Evolutionary conservation across 345 rosid genomes (phyloP).

Genomic region (Triadica sebifera): DNA sequence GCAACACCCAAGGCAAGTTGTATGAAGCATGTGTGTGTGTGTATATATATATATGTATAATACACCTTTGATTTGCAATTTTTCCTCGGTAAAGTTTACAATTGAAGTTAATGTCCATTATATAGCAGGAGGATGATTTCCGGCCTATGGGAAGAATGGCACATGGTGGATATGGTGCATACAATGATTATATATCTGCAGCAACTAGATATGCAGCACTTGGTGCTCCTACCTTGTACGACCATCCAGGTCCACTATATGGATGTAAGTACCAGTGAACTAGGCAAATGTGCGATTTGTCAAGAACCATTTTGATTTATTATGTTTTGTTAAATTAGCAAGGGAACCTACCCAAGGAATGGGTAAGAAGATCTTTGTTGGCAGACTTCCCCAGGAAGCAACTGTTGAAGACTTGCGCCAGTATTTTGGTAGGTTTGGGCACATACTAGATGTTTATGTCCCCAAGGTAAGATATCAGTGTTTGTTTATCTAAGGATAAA

Average conservation of each 20-base stretch:
- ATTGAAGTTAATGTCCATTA: not conserved
- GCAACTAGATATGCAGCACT: conserved; percentile 94
- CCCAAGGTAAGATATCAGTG: conserved; percentile 49
- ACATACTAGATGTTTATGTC: conserved; percentile 81
- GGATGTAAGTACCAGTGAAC: conserved; percentile 60
- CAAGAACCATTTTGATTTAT: not conserved
- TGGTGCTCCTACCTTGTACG: conserved; percentile 94
- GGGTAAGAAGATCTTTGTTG: conserved; percentile 92
- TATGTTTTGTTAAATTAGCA: conserved; percentile 41
- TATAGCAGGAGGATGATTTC: conserved; percentile 74
- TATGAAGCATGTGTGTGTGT: not conserved
- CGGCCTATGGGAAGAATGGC: conserved; percentile 66
- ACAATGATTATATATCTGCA: conserved; percentile 93
- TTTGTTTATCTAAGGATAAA: not conserved
- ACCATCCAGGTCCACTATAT: conserved; percentile 68
- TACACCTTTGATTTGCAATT: not conserved
- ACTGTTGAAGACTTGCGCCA: conserved; percentile 75
- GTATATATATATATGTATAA: not conserved
- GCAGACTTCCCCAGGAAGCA: conserved; percentile 98
- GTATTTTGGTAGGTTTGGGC: conserved; percentile 93
- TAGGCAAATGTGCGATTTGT: not conserved
- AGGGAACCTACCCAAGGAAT: conserved; percentile 66
- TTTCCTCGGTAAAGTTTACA: not conserved
- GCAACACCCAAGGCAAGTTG: conserved; percentile 88
- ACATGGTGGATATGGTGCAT: conserved; percentile 92